Evolutionary conservation across 768 basidiomycete genomes (phyloP).

Genomic region (Gloeopeniophorella convolvens): DNA sequence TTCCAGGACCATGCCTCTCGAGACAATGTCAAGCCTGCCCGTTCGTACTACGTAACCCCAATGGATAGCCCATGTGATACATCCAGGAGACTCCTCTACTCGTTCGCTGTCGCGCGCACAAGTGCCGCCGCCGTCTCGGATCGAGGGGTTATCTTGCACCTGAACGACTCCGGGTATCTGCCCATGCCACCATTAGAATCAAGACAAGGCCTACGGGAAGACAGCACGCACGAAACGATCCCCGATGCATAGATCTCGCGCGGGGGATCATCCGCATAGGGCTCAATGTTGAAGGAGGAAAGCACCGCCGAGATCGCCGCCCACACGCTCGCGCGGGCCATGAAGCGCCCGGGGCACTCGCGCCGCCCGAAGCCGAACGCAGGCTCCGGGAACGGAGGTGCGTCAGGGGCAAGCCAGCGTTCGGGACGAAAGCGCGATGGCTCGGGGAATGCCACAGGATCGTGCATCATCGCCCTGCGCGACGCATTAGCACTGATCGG

Average conservation of each 20-base stretch:
- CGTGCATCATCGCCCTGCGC: slow-evolving; percentile 6
- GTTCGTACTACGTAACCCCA: too few species aligned
- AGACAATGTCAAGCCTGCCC: too few species aligned
- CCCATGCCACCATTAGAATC: background rate
- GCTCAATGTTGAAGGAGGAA: background rate
- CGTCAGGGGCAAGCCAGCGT: background rate
- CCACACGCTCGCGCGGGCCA: background rate
- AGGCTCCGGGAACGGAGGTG: background rate
- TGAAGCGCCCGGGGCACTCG: background rate
- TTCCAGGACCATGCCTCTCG: too few species aligned
- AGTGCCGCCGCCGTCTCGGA: background rate
- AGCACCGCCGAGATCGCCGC: background rate
- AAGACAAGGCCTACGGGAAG: background rate
- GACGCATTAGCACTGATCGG: too few species aligned
- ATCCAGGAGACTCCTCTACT: too few species aligned
- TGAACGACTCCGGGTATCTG: background rate
- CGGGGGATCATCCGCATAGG: background rate
- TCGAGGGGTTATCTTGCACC: background rate
- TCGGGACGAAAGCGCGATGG: background rate
- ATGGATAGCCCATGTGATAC: too few species aligned
- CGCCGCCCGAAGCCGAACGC: slow-evolving; percentile 2
- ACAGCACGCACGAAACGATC: background rate
- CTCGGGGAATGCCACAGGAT: background rate
- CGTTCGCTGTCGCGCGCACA: background rate
- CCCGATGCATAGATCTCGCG: background rate